These are phyloP conservation scores for Biancaea sappan DNA, from an alignment of 306 rosid species.

Conservation along the genomic window DNA sequence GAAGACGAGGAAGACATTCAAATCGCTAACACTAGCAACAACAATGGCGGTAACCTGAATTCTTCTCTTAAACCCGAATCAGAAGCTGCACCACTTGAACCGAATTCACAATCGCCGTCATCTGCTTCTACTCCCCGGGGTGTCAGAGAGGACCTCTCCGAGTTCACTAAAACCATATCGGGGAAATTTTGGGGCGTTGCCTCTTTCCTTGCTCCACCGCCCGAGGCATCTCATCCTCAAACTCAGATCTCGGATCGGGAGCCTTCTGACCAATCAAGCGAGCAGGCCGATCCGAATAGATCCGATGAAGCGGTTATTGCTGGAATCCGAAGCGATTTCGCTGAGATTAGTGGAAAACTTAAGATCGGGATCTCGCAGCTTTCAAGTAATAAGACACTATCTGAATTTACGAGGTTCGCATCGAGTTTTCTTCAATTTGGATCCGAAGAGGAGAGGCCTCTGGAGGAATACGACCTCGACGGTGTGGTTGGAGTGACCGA, in stretches of 20 bases:
- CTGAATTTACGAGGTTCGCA: constrained; percentile 88
- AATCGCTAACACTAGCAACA: constrained; percentile 1
- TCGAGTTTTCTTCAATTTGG: constrained; percentile 81
- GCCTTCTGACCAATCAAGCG: constrained; percentile 15
- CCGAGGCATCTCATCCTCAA: constrained; percentile 44
- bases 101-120: constrained; percentile 35
- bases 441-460: constrained; percentile 46
- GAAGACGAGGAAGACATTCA: constrained; percentile 16
- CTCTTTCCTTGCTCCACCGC: constrained; percentile 80
- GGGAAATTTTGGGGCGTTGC: constrained; percentile 89
- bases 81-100: constrained; percentile 24
- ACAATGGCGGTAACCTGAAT: constrained; percentile 33
- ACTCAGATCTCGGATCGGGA: constrained; percentile 35
- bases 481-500: constrained; percentile 64
- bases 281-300: constrained; percentile 6
- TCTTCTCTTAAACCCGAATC: constrained; percentile 34
- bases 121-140: constrained; percentile 55
- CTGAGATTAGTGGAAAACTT: constrained; percentile 79
- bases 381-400: constrained; percentile 63
- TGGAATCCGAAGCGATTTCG: constrained; percentile 87
- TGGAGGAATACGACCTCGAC: constrained; percentile 53
- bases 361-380: constrained; percentile 79
- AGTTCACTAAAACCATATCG: constrained; percentile 63
- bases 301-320: constrained; percentile 71
- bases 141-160: constrained; percentile 79